Evolutionary conservation across 768 basidiomycete species (phyloP), one percentile per base, ranked within the genome.

Genomic region (Kwoniella newhampshirensis): DNA sequence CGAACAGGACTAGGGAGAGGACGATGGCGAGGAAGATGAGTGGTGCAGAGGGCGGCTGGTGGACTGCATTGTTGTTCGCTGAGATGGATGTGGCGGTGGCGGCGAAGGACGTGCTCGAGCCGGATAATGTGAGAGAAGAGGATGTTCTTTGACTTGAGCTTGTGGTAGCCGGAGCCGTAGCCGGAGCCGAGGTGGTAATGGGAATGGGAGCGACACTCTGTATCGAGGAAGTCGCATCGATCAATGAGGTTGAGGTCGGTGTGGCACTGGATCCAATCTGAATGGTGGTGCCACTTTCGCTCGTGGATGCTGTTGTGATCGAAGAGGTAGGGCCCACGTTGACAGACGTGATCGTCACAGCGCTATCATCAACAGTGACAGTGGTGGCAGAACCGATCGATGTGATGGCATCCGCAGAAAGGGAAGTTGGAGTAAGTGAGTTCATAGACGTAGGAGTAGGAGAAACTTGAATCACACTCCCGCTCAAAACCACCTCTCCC

Each of bases 11-110:
- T 12, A 58, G 36, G 27, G 49, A 30, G 1, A 58, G 49, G 2
- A 58, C 32, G 35, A 58, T 51, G 15, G 50, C 50, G 7, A 58
- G 49, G 43, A 58, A 58, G 8, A 58, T 58, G 26, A 58, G 39
- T 13, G 48, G 49, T 26, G 56, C 56, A 1, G 56, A 58, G 30
- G 50, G 49, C 12, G 56, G 56, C 4, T 58, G 28, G 28, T 58
- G 56, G 13, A 18, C 18, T 0, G 20, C 15, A 13, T 3, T n/a
- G 23, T 9, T n/a, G 12, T 15, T 4, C 30, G 42, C 15, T 23
- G 51, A 40, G 3, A 43, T 35, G 17, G 53, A 4, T 0, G 44
- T 20, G 11, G 53, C 12, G 5, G 32, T 25, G 6, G 12, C 35
- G 32, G 1, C 9, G 13, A 17, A 32, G 30, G 47, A 30, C 3